Conservation (phyloP, 1,284 basidiomycete genomes). For the Dichomitus squalens region DNA sequence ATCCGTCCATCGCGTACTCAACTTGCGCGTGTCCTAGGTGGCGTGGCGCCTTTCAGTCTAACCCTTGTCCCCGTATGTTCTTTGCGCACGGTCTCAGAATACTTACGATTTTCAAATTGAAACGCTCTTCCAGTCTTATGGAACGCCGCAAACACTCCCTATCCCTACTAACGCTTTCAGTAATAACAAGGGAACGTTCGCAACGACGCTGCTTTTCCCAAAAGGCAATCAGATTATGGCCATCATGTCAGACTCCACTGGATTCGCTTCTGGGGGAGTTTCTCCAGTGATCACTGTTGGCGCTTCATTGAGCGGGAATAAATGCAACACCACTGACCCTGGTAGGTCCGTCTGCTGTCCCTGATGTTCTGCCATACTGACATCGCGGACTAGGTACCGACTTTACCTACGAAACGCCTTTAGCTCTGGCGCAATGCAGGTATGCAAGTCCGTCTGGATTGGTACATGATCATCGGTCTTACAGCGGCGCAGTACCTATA, state of each 20-base stretch:
- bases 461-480: neutral
- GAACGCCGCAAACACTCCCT: conserved; percentile 52
- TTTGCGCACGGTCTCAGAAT: neutral
- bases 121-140: conserved; percentile 45
- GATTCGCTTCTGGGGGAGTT: conserved; percentile 66
- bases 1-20: neutral
- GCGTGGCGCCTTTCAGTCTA: conserved; percentile 61
- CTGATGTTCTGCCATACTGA: neutral
- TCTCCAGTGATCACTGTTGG: conserved; percentile 55
- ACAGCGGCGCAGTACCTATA: conserved; percentile 46
- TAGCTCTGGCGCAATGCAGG: conserved; percentile 67
- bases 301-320: conserved; percentile 42
- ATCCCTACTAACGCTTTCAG: conserved; percentile 58
- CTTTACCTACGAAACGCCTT: conserved; percentile 54
- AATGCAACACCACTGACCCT: conserved; percentile 55
- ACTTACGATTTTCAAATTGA: neutral
- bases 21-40: conserved; percentile 45
- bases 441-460: conserved; percentile 26
- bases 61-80: conserved; percentile 58
- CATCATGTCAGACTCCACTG: conserved; percentile 72
- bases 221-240: conserved; percentile 49
- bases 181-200: conserved; percentile 57
- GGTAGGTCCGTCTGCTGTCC: conserved; percentile 31
- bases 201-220: conserved; percentile 45
- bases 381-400: conserved; percentile 33